Conservation (phyloP, 1,284 basidiomycete species). For the Amylostereum areolatum region DNA sequence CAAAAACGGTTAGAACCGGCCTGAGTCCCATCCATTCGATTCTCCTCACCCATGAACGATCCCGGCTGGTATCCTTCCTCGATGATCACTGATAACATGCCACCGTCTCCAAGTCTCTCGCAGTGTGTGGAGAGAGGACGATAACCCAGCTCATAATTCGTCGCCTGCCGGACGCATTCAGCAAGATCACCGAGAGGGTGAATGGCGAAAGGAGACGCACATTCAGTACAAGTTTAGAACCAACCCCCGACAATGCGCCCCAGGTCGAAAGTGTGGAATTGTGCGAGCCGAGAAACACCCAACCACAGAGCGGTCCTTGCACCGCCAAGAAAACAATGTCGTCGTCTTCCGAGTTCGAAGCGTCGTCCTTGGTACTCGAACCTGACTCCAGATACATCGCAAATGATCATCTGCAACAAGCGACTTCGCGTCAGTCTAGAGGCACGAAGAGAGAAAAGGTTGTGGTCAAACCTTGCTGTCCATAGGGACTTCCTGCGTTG, state of each 20-base stretch:
- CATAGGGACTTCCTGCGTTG: conserved; percentile 70
- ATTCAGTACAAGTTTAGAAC: conserved; percentile 63
- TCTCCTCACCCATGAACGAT: conserved; percentile 74
- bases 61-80: conserved; percentile 50
- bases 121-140: conserved; percentile 52
- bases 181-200: not conserved
- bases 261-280: conserved; percentile 81
- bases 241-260: conserved; percentile 70
- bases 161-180: conserved; percentile 37
- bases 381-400: conserved; percentile 45
- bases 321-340: conserved; percentile 49
- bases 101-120: conserved; percentile 41
- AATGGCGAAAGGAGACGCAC: conserved; percentile 34
- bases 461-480: conserved; percentile 62
- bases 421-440: conserved; percentile 34
- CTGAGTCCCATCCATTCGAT: no score
- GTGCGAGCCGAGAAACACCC: conserved; percentile 77
- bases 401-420: conserved; percentile 53
- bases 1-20: no score
- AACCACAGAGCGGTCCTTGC: conserved; percentile 53
- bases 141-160: conserved; percentile 75
- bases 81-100: conserved; percentile 70
- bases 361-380: conserved; percentile 34
- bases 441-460: not conserved
- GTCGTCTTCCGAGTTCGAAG: conserved; percentile 14